Conservation (phyloP, 2,329 filamentous ascomycete genomes). For the Escovopsis weberi region DNA sequence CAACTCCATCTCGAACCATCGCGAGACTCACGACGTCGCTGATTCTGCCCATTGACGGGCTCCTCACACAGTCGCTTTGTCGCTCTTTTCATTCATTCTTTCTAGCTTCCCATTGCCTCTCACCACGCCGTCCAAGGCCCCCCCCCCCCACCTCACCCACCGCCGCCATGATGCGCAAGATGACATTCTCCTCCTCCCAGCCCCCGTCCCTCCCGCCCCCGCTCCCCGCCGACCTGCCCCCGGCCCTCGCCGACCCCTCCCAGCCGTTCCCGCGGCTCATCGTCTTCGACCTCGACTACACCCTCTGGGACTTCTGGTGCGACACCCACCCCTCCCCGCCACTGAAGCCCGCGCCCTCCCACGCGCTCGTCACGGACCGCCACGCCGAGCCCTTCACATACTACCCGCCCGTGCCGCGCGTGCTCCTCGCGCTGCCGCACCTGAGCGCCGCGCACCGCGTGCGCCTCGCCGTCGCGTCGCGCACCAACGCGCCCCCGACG, state of each 20-base stretch:
- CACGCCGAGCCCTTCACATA: conserved; percentile 55
- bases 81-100: too few relatives aligned
- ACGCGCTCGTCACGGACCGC: conserved; percentile 34
- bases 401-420: conserved; percentile 53
- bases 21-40: too few relatives aligned
- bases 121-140: too few relatives aligned
- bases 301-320: conserved; percentile 97
- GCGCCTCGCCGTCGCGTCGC: conserved; percentile 58
- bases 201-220: neutral
- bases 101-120: too few relatives aligned
- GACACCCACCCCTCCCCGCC: conserved; percentile 80
- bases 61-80: too few relatives aligned
- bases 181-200: conserved; percentile 1
- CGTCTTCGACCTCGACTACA: conserved; percentile 95
- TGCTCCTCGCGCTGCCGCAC: conserved; percentile 44
- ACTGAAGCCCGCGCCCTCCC: conserved; percentile 34
- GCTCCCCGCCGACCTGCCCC: conserved; percentile 18
- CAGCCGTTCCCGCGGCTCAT: conserved; percentile 68
- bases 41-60: too few relatives aligned
- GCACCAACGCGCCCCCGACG: conserved; percentile 66
- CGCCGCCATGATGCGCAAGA: neutral
- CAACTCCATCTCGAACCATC: too few relatives aligned
- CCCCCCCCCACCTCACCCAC: conserved; percentile 21
- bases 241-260: conserved; percentile 32
- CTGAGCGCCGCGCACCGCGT: conserved; percentile 15